Conservation (phyloP, 225 moss, liverwort and hornwort species). For the Climacium dendroides region DNA sequence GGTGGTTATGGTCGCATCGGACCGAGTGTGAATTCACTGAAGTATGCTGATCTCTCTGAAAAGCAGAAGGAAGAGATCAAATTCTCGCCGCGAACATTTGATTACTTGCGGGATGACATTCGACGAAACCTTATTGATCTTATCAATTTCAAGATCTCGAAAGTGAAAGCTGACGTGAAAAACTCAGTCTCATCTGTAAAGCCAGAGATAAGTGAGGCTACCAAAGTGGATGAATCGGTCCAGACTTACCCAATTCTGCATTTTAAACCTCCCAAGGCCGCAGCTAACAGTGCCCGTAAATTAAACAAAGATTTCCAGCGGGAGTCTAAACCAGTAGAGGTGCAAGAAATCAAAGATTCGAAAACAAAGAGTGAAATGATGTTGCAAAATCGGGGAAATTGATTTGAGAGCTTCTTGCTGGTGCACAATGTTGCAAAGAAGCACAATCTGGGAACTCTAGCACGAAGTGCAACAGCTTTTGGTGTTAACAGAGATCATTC, state of each 20-base stretch:
- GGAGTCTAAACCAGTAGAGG: not conserved
- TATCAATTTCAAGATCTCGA: conserved; percentile 36
- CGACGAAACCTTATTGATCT: conserved; percentile 44
- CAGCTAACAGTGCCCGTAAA: not conserved
- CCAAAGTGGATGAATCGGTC: conserved; percentile 3
- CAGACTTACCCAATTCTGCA: conserved; percentile 8
- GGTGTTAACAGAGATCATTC: conserved; percentile 80
- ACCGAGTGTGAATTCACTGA: conserved; percentile 16
- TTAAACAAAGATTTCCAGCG: not conserved
- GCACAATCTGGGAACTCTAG: conserved; percentile 93
- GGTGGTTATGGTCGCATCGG: conserved; percentile 35
- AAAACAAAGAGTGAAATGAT: not conserved
- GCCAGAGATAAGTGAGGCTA: not conserved
- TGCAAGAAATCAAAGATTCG: not conserved
- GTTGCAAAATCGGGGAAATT: not conserved
- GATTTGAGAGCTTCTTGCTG: conserved; percentile 59
- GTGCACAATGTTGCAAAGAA: conserved; percentile 91
- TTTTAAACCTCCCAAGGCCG: conserved; percentile 16
- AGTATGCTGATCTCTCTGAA: conserved; percentile 41
- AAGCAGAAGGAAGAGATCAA: conserved; percentile 33
- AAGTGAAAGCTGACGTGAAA: conserved; percentile 4
- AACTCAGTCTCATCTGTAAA: not conserved
- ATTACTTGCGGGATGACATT: conserved; percentile 51
- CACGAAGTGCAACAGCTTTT: conserved; percentile 92
- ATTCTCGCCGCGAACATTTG: conserved; percentile 44